Evolutionary conservation across 2,329 filamentous ascomycete species (phyloP), one percentile per base, ranked within the genome.

Genomic region (Bisporella sp.): DNA sequence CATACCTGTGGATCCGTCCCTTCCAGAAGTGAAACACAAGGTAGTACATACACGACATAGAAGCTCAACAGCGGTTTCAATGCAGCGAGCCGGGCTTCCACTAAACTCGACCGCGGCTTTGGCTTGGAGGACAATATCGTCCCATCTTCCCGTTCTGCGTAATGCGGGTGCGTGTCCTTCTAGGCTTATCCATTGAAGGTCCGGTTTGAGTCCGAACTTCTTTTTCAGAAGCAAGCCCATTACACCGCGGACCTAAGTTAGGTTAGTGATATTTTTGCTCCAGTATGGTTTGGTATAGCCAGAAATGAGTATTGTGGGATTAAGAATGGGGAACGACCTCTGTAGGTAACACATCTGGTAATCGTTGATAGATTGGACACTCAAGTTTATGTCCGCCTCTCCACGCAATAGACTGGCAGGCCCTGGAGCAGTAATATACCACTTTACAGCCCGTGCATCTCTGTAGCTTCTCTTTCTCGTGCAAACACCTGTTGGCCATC

Each of bases 341-440:
- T 1, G 80, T 81, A 0, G 80, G 81, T 4, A 66, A 60, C 42
- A 63, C 61, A 43, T 61, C 62, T 21, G 73, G 66, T 21, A 74
- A 69, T 45, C 68, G 70, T 55, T 62, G 58, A 53, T 76, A 68
- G 32, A 69, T 64, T 31, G 65, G 64, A 68, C 81, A 84, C 67
- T 84, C 81, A 43, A 65, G 65, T 57, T 72, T 70, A 66, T 84
- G 81, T 40, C 71, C 68, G 1, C 63, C 61, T 6, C 64, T 63
- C 79, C 81, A 84, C 60, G 77, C 73, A 2, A 71, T 66, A 29
- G 68, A 67, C 65, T 84, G 81, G 65, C 81, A 84, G 5, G 61
- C 56, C 6, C 66, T 50, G 46, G 69, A 68, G 67, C 81, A 84
- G 69, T 84, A 84, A 30, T 68, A 71, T 4, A 72, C 71, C 1